These are phyloP conservation scores for Auxenochlorella pyrenoidosa DNA, from an alignment of 139 green algal genomes.

Conservation along the genomic window DNA sequence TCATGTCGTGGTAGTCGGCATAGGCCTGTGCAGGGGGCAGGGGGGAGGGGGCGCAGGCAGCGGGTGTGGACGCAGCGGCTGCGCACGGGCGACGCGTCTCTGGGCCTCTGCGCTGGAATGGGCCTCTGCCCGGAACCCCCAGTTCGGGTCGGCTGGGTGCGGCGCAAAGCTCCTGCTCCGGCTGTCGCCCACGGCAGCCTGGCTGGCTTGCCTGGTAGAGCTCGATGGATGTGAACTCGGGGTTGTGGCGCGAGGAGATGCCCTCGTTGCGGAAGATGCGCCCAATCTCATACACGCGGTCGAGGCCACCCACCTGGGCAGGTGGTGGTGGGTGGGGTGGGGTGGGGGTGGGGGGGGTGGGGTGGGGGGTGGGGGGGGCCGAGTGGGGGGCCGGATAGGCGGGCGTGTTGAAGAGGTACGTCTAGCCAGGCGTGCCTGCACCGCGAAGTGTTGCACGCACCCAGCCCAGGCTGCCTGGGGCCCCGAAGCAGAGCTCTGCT, in stretches of 20 bases:
- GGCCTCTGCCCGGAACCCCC: too few relatives aligned
- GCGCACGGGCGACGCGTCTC: too few relatives aligned
- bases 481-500: too few relatives aligned
- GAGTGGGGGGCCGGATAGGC: neutral
- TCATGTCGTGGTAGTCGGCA: slow-evolving; percentile 97
- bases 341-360: neutral
- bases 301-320: slow-evolving; percentile 84
- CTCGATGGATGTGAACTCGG: slow-evolving; percentile 98
- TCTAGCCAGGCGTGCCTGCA: neutral
- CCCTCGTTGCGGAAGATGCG: slow-evolving; percentile 99
- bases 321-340: neutral
- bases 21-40: slow-evolving; percentile 80
- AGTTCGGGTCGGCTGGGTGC: too few relatives aligned
- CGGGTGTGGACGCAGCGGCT: neutral
- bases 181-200: neutral
- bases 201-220: slow-evolving; percentile 76
- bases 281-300: slow-evolving; percentile 98
- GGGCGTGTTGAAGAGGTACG: too few relatives aligned
- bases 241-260: slow-evolving; percentile 95
- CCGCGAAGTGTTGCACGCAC: neutral
- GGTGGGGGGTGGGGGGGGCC: neutral
- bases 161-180: too few relatives aligned
- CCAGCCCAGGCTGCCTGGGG: slow-evolving; percentile 26
- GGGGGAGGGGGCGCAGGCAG: neutral
- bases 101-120: too few relatives aligned